These are phyloP conservation scores for Geosmithia putterillii DNA, from an alignment of 2,329 filamentous ascomycete species.

Conservation along the genomic window DNA sequence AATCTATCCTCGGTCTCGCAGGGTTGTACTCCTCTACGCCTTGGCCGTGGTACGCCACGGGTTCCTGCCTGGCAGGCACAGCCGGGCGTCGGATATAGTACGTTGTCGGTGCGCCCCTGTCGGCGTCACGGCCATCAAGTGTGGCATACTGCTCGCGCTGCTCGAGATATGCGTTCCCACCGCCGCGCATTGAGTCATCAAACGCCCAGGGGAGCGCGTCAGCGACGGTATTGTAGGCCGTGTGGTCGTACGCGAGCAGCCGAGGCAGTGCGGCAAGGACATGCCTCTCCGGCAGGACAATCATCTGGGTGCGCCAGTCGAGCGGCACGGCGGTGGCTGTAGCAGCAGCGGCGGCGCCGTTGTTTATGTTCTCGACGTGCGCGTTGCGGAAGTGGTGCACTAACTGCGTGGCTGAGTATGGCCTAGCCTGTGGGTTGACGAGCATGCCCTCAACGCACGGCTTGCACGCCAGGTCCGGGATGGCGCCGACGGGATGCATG, in stretches of 20 bases:
- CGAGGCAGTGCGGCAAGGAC: constrained; percentile 14
- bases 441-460: constrained; percentile 24
- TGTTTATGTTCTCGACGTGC: constrained; percentile 20
- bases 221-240: constrained; percentile 19
- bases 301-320: constrained; percentile 35
- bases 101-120: no score
- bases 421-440: constrained; percentile 9
- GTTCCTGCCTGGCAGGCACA: no score
- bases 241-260: constrained; percentile 15
- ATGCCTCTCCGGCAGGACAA: constrained; percentile 23
- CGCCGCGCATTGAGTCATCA: constrained; percentile 3
- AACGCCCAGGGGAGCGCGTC: constrained; percentile 25
- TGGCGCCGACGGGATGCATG: constrained; percentile 38
- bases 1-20: no score
- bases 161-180: background rate
- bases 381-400: constrained; percentile 42
- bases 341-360: no score
- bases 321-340: constrained; percentile 10
- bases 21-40: no score
- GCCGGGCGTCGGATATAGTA: no score
- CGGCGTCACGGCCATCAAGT: no score
- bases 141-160: no score
- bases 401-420: constrained; percentile 46
- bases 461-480: constrained; percentile 43
- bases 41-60: no score